Conservation (phyloP, 2,329 filamentous ascomycete species). For the Talaromyces islandicus region DNA sequence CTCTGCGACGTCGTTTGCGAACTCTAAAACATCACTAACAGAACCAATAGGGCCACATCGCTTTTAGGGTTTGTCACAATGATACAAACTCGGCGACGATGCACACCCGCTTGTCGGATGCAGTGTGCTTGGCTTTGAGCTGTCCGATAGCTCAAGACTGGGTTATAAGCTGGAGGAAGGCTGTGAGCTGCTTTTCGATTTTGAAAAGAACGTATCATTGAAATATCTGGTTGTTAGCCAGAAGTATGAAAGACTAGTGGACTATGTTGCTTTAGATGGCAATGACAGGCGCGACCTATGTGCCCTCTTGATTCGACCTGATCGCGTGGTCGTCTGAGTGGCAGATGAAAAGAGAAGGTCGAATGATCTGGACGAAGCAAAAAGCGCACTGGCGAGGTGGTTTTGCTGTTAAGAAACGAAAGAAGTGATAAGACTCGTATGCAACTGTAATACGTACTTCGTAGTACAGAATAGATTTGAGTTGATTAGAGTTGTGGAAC, state of each 20-base stretch:
- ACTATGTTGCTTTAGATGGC: slow-evolving; percentile 3
- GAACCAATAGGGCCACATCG: slow-evolving; percentile 17
- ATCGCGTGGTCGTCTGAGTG: slow-evolving; percentile 27
- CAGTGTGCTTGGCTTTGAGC: slow-evolving; percentile 32
- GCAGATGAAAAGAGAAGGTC: neutral
- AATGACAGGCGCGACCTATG: slow-evolving; percentile 14
- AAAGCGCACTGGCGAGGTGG: neutral
- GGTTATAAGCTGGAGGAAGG: slow-evolving; percentile 24
- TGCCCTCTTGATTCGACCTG: slow-evolving; percentile 24
- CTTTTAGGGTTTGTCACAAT: slow-evolving; percentile 29
- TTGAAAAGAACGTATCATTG: neutral
- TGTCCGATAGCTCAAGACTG: slow-evolving; percentile 19
- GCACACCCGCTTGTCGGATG: slow-evolving; percentile 27
- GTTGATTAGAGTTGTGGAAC: neutral
- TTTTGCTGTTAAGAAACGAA: neutral
- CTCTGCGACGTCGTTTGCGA: slow-evolving; percentile 7
- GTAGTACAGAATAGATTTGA: neutral
- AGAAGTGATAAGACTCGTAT: neutral
- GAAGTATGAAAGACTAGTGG: neutral
- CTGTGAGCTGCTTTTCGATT: slow-evolving; percentile 16
- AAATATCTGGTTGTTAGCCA: neutral
- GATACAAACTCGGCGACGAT: slow-evolving; percentile 19
- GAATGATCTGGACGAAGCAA: neutral
- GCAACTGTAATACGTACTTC: neutral
- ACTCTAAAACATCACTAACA: slow-evolving; percentile 5